Conservation (phyloP, 148 eudicot species). For the Persicaria tinctoria region DNA sequence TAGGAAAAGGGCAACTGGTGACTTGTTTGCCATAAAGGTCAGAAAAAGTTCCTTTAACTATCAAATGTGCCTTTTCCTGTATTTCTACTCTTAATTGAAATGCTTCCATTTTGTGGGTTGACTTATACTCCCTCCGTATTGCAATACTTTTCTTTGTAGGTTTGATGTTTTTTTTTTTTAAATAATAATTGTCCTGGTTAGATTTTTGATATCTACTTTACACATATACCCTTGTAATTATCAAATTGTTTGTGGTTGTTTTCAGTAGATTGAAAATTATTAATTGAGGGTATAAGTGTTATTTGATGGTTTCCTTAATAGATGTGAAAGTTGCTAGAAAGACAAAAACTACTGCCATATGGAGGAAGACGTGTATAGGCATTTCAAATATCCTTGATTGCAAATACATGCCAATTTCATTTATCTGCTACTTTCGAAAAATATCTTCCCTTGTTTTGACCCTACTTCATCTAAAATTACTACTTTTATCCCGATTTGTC, state of each 20-base stretch:
- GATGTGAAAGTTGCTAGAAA: no score
- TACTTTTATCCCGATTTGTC: not conserved
- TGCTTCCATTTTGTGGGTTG: not conserved
- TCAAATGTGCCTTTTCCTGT: not conserved
- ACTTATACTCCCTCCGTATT: not conserved
- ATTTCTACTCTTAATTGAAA: not conserved
- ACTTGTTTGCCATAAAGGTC: constrained; percentile 97
- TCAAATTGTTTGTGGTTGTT: no score
- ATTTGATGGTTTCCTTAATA: no score
- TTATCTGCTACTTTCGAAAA: not conserved
- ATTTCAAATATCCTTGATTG: not conserved
- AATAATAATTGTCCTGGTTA: no score
- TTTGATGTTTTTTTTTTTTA: no score
- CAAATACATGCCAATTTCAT: not conserved
- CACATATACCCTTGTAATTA: no score
- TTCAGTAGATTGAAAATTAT: no score
- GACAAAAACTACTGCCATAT: no score
- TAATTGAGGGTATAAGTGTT: no score
- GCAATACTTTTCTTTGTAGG: no score
- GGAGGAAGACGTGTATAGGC: not conserved
- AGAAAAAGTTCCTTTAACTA: not conserved
- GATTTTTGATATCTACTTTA: no score
- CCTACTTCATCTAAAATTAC: not conserved
- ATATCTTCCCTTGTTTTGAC: not conserved
- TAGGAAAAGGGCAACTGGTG: constrained; percentile 92